phyloP scores from a whole-genome alignment of 2,329 filamentous ascomycete species.

The Arachnomyces sp. region DNA sequence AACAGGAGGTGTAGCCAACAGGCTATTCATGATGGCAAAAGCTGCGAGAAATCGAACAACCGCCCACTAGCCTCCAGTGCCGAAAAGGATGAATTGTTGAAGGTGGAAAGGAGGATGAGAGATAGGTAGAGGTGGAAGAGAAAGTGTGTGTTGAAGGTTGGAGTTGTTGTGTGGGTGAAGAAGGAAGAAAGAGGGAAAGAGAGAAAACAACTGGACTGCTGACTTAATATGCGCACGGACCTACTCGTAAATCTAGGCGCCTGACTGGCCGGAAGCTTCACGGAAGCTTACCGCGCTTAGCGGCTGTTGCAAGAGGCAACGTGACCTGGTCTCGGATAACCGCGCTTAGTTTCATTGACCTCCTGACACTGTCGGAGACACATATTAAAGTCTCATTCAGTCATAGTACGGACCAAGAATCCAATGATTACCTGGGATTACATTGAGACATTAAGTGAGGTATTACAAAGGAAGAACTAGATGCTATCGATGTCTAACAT shows the following conservation, averaged over 20 bases:
- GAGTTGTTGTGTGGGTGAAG: constrained; percentile 16
- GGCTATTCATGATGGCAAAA: constrained; percentile 50
- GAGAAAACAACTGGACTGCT: constrained; percentile 12
- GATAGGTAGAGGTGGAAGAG: constrained; percentile 8
- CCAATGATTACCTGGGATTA: no score
- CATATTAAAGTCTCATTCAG: not conserved
- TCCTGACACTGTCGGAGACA: not conserved
- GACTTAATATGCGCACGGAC: no score
- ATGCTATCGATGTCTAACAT: no score
- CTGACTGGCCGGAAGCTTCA: no score
- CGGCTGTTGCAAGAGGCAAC: constrained; percentile 30
- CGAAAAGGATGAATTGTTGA: constrained; percentile 17
- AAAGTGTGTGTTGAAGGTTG: constrained; percentile 11
- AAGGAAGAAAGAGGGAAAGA: constrained; percentile 23
- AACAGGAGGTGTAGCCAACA: constrained; percentile 50
- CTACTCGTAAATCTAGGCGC: no score
- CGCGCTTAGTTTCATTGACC: not conserved
- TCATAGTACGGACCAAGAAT: not conserved
- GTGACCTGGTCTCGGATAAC: constrained; percentile 16
- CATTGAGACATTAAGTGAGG: no score
- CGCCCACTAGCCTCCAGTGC: constrained; percentile 12
- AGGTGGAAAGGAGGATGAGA: constrained; percentile 6
- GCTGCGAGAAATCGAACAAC: no score
- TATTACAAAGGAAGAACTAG: no score
- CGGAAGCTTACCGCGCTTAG: not conserved